A percentile compares a stretch with the other conserved stretches of the same genome.
Evolutionary conservation across 768 basidiomycete species (phyloP).

Genomic region (Ramaria sp.): DNA sequence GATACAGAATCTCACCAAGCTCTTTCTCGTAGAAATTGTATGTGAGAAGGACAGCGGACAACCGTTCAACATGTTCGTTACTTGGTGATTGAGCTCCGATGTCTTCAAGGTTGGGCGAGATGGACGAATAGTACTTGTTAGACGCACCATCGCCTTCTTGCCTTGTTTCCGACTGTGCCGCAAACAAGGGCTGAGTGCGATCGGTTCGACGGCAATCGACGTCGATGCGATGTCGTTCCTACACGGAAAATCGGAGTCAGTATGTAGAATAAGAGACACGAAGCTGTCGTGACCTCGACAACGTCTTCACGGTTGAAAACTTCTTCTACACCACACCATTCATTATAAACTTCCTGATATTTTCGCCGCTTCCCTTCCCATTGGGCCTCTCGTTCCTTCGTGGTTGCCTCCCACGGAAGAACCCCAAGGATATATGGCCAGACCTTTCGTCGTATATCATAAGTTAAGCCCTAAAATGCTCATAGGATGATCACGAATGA

Average conservation of each 20-base stretch:
- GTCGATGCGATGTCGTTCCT: conserved; percentile 90
- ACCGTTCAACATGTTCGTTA: conserved; percentile 86
- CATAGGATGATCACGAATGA: background rate
- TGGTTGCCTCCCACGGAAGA: conserved; percentile 64
- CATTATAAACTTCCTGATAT: conserved; percentile 61
- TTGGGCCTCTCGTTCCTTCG: conserved; percentile 42
- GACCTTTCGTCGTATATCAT: conserved; percentile 52
- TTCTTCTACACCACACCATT: conserved; percentile 79
- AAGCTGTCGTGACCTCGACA: conserved; percentile 64
- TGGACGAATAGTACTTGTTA: conserved; percentile 50
- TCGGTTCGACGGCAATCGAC: conserved; percentile 97
- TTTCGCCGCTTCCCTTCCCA: conserved; percentile 54
- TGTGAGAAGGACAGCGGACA: conserved; percentile 77
- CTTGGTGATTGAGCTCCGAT: conserved; percentile 81
- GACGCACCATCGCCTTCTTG: conserved; percentile 22
- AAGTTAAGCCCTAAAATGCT: conserved; percentile 35
- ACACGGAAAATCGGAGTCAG: conserved; percentile 3
- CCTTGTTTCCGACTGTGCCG: conserved; percentile 21
- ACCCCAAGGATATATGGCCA: conserved; percentile 93
- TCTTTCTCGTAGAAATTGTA: conserved; percentile 87
- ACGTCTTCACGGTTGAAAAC: conserved; percentile 73
- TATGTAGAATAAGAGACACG: conserved; percentile 19
- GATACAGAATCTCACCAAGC: conserved; percentile 44
- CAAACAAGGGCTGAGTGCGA: conserved; percentile 84
- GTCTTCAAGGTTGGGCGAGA: conserved; percentile 60